Evolutionary conservation across 192 early-diverging fungal genomes (phyloP), one percentile per base, ranked within the genome.

Genomic region (Tieghemiomyces parasiticus): DNA sequence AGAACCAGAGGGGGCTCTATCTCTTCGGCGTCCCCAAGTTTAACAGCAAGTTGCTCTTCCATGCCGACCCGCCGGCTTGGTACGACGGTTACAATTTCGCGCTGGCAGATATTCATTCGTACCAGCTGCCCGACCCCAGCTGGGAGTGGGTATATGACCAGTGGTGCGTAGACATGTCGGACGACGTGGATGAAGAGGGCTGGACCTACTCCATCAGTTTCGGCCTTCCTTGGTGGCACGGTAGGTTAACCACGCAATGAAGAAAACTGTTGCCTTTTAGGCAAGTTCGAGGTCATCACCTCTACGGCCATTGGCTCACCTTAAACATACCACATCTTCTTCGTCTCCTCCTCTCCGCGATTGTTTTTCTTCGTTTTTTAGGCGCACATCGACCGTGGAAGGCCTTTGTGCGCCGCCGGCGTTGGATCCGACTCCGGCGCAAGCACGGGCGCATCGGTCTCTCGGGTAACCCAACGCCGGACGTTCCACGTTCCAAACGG

Each of bases 141-240:
- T 76, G 74, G 74, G 54, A 71, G 28, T 76, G 74, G 74, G 74
- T 71, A 20, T 73, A 67, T 29, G 71, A 72, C 13, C 71, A 71
- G 25, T 76, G 74, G 74, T 67, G 73, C 25, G 72, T 76, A 12
- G 74, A 76, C 69, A 73, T 76, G 71, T 70, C 71, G 0, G 61
- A 61, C 35, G 74, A 76, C 35, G 74, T 76, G 0, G 74, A 76
- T 46, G 71, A 76, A 24, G 71, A 76, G 35, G 74, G 74, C 2
- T 76, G 74, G 74, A 69, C 73, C 60, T 76, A 76, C 54, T 55
- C 71, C 0, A 50, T 69, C 32, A 62, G 71, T 22, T 76, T 73
- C 35, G 46, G 55, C 26, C 33, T 30, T 14, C 33, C 55, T 3
- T 58, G 55, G 55, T 58, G 55, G 55, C 55, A 58, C 35, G 55